phyloP scores from a whole-genome alignment of 345 rosid species.

The Eucalyptus globulus region DNA sequence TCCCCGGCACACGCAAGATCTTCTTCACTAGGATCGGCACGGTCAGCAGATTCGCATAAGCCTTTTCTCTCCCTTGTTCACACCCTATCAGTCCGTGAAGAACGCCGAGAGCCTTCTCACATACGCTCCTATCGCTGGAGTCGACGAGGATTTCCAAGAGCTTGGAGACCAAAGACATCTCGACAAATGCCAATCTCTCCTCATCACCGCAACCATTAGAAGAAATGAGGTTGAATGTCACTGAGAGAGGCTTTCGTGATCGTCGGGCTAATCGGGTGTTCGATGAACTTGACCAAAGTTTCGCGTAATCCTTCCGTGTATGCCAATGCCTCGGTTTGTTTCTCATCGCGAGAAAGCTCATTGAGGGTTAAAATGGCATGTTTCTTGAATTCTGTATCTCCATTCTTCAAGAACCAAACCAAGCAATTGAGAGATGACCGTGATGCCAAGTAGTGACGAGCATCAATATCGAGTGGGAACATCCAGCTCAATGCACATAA shows the following conservation, averaged over 20 bases:
- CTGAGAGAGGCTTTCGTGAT: conserved; percentile 23
- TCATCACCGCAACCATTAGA: not conserved
- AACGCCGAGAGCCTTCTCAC: conserved; percentile 23
- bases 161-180: conserved; percentile 14
- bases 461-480: conserved; percentile 22
- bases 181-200: not conserved
- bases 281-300: conserved; percentile 2
- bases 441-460: conserved; percentile 10
- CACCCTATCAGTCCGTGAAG: conserved; percentile 16
- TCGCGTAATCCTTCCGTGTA: conserved; percentile 7
- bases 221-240: conserved; percentile 20
- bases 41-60: conserved; percentile 18
- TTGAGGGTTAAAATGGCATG: conserved; percentile 11
- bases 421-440: conserved; percentile 11
- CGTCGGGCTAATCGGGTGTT: conserved; percentile 8
- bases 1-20: conserved; percentile 15
- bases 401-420: conserved; percentile 11
- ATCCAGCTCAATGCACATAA: conserved; percentile 12
- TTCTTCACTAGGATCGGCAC: conserved; percentile 39
- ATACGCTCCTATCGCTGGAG: conserved; percentile 5
- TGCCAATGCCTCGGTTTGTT: not conserved
- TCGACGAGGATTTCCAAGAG: conserved; percentile 12
- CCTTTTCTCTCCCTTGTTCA: conserved; percentile 20
- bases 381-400: conserved; percentile 6
- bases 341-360: conserved; percentile 9